phyloP scores from a whole-genome alignment of 2,329 filamentous ascomycete species.

The Ophiocordyceps camponoti-floridani region DNA sequence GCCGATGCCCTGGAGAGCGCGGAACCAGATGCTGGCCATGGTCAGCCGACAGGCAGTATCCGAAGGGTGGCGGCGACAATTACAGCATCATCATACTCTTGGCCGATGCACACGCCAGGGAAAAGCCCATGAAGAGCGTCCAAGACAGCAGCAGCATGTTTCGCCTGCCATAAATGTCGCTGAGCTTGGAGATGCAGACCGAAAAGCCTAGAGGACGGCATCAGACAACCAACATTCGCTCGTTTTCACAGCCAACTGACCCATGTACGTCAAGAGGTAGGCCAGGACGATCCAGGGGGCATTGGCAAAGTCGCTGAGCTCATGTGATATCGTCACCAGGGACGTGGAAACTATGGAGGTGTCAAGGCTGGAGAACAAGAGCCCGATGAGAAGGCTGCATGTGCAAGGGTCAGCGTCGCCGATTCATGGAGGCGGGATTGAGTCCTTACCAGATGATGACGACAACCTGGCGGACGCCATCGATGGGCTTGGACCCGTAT shows the following conservation, averaged over 20 bases:
- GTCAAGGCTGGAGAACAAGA: constrained; percentile 39
- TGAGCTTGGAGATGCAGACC: constrained; percentile 38
- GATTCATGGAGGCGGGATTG: background rate
- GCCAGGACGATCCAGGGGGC: constrained; percentile 36
- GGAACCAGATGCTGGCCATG: constrained; percentile 31
- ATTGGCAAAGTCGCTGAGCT: constrained; percentile 30
- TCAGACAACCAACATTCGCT: constrained; percentile 1
- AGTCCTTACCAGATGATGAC: constrained; percentile 17
- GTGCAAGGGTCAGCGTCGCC: constrained; percentile 4
- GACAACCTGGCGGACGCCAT: constrained; percentile 8
- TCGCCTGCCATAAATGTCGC: constrained; percentile 38
- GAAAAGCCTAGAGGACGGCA: constrained; percentile 25
- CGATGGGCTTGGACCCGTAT: background rate
- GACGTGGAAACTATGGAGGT: constrained; percentile 41
- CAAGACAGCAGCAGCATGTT: constrained; percentile 31
- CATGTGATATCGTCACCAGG: constrained; percentile 34
- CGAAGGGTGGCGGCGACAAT: constrained; percentile 4
- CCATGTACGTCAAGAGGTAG: constrained; percentile 39
- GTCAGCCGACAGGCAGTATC: constrained; percentile 4
- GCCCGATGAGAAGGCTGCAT: constrained; percentile 27
- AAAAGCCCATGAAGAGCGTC: constrained; percentile 36
- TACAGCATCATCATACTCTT: constrained; percentile 33
- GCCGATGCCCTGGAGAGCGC: constrained; percentile 41
- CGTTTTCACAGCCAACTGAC: constrained; percentile 10
- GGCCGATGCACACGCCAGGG: constrained; percentile 32